Base-by-base conservation (phyloP, 352 stramenopile species). In the Phytophthora melonis region DNA sequence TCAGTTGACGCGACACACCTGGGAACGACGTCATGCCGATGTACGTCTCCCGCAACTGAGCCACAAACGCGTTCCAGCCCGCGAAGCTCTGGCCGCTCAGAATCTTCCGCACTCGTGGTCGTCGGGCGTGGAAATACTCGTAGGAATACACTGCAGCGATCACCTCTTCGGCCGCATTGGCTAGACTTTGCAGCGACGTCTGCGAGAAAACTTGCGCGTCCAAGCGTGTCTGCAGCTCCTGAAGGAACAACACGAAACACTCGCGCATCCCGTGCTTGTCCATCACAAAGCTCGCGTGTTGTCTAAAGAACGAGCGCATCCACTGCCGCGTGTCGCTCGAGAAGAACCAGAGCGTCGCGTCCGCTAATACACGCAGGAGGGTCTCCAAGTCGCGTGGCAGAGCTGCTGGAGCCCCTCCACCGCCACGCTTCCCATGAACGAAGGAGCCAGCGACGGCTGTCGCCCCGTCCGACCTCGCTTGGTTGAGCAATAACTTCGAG, bases 101-200 rank as follows among this genome's bases (percentile, higher is more conserved):
- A 34, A 89, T 80, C 21, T 87, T 59, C 4, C 83, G 79, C 27
- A 91, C 75, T 14, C 61, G 55, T 21, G 80, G 66, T 2, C 83
- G 68, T 68, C 82, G 80, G 1, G 57, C 50, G 45, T 84, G 74
- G 57, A 84, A 91, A 27, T 74, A 70, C 45, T 88, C 75, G 63
- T 84, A 75, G 23, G 80, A 86, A 65, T 91, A 91, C 32, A 91
- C 81, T 9, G 75, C 69, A 5, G 75, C 72, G 25, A 88, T 88
- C 52, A 89, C 77, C 56, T 91, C 78, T 32, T 89, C 83, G 16
- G 83, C 80, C 7, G 69, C 66, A n/a, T 80, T 80, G 7, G 67
- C 70, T 13, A 89, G 63, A 25, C 58, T 83, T 14, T 47, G 57
- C 25, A 90, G 62, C n/a, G 70, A 41, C n/a, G 79, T 82, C 19